Base-by-base conservation (phyloP, 768 basidiomycete genomes). In the Tylopilus rubrobrunneus region DNA sequence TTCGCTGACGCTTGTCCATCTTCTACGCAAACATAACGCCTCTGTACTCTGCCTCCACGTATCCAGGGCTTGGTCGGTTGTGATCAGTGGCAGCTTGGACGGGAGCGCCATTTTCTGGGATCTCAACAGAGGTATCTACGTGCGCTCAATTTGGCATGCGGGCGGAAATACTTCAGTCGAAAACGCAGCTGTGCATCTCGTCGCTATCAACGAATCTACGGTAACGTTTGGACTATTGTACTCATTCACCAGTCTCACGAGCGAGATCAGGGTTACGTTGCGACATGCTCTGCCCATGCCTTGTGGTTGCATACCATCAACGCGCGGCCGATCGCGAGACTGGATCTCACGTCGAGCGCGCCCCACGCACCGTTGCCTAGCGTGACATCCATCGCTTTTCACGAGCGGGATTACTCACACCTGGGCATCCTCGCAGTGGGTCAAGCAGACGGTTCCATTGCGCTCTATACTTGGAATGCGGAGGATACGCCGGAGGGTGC, bases 31-130 rank as follows among this genome's bases (percentile, higher is more conserved):
- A 15, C 94, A 95, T 60, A 83, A 80, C 4, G 82, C 82, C 44
- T 76, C 80, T 45, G 80, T 96, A 23, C 67, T 76, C 1, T 86
- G 81, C 59, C 76, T 96, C 15, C 73, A 84, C 8, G 84, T 89
- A 1, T 94, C 88, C 14, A 75, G 87, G 41, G 71, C 85, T 2
- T 96, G 94, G 94, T 90, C 89, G 1, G 61, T 92, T 23, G 80
- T 83, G 23, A 80, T 94, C 42, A 94, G 89, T 58, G 92, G 92
- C 10, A 89, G 89, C 15, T 79, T 81, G 62, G 93, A 96, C 61
- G 91, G 93, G 1, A 90, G 85, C 56, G 91, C 88, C 0, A 87
- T 86, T 4, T 53, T 96, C 4, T 97, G 94, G 94, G 94, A 96
- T 68, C 77, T 93, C 49, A 96, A 97, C 64, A 75, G 84, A 27